These are phyloP conservation scores for Selaginella tamariscina DNA, from an alignment of 75 land plant genomes.

Conservation along the genomic window DNA sequence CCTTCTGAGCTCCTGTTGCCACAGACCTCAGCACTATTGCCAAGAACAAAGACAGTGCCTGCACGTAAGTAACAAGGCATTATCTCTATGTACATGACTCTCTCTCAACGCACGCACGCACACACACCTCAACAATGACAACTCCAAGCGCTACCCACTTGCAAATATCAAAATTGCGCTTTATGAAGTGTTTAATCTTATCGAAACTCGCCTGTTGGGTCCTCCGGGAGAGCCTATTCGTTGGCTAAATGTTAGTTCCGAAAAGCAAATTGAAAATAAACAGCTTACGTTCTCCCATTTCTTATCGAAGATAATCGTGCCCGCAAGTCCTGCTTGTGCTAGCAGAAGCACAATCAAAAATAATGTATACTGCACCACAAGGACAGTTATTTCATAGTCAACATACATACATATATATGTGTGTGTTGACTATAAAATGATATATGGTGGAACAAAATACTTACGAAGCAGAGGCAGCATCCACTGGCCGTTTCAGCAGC, in stretches of 20 bases:
- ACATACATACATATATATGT: background rate
- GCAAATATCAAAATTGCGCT: background rate
- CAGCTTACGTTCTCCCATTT: conserved; percentile 2
- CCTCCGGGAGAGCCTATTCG: background rate
- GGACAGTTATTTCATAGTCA: conserved; percentile 10
- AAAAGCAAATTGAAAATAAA: background rate
- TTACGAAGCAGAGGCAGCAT: conserved; percentile 91
- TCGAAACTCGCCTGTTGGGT: background rate
- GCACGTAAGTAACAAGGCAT: conserved; percentile 16
- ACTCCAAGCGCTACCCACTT: background rate
- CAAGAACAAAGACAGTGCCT: conserved; percentile 69
- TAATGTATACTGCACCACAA: conserved; percentile 36
- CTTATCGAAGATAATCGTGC: background rate
- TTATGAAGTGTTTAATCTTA: background rate
- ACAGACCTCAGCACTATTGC: conserved; percentile 60
- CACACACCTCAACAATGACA: background rate
- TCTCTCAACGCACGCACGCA: too few species aligned
- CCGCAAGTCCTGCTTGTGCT: conserved; percentile 8
- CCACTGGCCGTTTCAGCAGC: conserved; percentile 59
- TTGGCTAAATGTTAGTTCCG: background rate
- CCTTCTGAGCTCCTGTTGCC: conserved; percentile 28
- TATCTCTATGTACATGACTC: too few species aligned
- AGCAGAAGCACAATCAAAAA: conserved; percentile 27
- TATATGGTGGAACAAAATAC: conserved; percentile 20
- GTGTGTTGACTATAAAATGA: background rate